These are phyloP conservation scores for Pseudocercospora crystallina DNA, from an alignment of 2,329 filamentous ascomycete species.

Conservation along the genomic window DNA sequence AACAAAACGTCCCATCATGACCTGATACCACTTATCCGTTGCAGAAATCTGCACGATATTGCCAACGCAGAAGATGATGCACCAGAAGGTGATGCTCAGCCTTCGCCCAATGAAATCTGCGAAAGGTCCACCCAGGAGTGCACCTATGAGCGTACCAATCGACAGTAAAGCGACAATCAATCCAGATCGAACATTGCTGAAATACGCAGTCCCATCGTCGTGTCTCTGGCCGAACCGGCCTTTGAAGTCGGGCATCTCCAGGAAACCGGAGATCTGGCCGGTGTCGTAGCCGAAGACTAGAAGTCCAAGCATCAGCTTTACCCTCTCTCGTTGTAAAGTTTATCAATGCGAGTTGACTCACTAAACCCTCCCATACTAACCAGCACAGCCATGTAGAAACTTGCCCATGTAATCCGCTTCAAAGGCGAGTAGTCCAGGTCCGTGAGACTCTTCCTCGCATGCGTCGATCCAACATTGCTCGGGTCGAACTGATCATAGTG, in stretches of 20 bases:
- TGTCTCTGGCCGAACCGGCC: constrained; percentile 52
- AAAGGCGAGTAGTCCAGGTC: constrained; percentile 20
- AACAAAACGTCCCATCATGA: constrained; percentile 63
- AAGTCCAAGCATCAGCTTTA: too few relatives aligned
- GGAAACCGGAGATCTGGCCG: constrained; percentile 61
- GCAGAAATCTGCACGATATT: constrained; percentile 66
- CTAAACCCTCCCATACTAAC: constrained; percentile 39
- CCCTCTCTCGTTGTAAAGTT: too few relatives aligned
- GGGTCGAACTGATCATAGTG: constrained; percentile 20
- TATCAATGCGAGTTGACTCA: too few relatives aligned
- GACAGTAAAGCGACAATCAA: constrained; percentile 61
- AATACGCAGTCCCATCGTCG: constrained; percentile 34
- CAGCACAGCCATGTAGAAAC: constrained; percentile 36
- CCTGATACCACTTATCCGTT: constrained; percentile 58
- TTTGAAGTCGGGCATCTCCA: constrained; percentile 59
- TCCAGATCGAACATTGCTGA: constrained; percentile 61
- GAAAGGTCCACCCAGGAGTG: constrained; percentile 57
- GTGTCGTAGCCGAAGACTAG: constrained; percentile 16
- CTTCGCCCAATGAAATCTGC: constrained; percentile 63
- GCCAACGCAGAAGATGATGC: constrained; percentile 63
- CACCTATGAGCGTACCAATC: constrained; percentile 60
- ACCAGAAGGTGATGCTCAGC: constrained; percentile 60
- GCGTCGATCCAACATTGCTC: constrained; percentile 7
- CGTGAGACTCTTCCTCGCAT: constrained; percentile 13
- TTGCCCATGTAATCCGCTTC: constrained; percentile 16